Percentiles rank a stretch among this genome's conserved stretches.
phyloP scores from a whole-genome alignment of 371 early-diverging fungal genomes.

The Rhizomucor pusillus region DNA sequence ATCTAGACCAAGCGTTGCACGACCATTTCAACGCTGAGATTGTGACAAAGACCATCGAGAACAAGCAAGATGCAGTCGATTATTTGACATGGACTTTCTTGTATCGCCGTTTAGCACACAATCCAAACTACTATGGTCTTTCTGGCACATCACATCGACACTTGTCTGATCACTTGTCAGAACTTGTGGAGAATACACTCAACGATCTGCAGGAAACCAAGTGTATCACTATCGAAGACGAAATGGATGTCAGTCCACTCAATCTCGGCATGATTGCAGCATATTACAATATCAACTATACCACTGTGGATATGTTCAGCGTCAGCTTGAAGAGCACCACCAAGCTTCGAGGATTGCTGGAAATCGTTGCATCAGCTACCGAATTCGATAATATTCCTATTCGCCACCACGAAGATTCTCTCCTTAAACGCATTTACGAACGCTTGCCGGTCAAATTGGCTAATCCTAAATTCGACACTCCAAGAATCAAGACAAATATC shows the following conservation, averaged over 20 bases:
- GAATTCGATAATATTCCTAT: conserved; percentile 92
- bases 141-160: conserved; percentile 86
- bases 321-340: conserved; percentile 83
- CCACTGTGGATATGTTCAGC: conserved; percentile 91
- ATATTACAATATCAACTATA: conserved; percentile 92
- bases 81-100: conserved; percentile 97
- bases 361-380: conserved; percentile 88
- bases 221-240: conserved; percentile 87
- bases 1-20: conserved; percentile 84
- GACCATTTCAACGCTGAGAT: conserved; percentile 97
- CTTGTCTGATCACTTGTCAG: conserved; percentile 90
- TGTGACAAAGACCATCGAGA: conserved; percentile 90
- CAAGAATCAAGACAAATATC: conserved; percentile 88
- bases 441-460: conserved; percentile 76
- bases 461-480: conserved; percentile 67
- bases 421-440: conserved; percentile 78
- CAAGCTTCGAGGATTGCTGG: conserved; percentile 87
- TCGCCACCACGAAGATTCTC: conserved; percentile 86
- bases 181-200: conserved; percentile 89
- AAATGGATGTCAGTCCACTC: conserved; percentile 79
- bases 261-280: conserved; percentile 98
- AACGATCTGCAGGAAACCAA: conserved; percentile 83
- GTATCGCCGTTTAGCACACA: conserved; percentile 91
- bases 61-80: conserved; percentile 98
- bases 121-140: conserved; percentile 96